Evolutionary conservation across 768 basidiomycete genomes (phyloP).

Genomic region (Neoboletus subvelutipes): DNA sequence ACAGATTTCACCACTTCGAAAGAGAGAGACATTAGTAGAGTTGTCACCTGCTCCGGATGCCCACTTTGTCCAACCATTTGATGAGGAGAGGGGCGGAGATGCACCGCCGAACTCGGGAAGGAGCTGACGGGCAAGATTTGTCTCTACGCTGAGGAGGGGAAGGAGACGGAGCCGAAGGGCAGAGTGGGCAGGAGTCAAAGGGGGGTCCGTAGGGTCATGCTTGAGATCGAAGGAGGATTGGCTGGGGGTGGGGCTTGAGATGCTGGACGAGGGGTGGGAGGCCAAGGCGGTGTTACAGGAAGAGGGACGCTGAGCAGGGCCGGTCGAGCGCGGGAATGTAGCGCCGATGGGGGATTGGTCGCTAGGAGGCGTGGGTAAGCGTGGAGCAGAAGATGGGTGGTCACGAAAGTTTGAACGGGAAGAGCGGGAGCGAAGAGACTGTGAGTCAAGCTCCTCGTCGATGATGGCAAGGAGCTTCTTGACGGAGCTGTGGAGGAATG

Average conservation of each 20-base stretch:
- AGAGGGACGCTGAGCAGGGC: background rate
- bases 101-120: slow-evolving; percentile 39
- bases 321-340: background rate
- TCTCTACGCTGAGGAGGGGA: slow-evolving; percentile 56
- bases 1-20: slow-evolving; percentile 36
- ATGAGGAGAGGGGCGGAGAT: slow-evolving; percentile 27
- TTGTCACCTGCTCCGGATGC: slow-evolving; percentile 16
- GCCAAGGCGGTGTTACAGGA: background rate
- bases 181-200: slow-evolving; percentile 21
- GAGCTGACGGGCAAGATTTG: slow-evolving; percentile 49
- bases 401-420: slow-evolving; percentile 16
- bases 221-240: background rate
- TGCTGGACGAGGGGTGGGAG: background rate
- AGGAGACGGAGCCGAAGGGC: slow-evolving; percentile 40
- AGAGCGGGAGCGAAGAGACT: background rate
- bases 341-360: background rate
- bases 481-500: slow-evolving; percentile 44
- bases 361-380: background rate
- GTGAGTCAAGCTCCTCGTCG: slow-evolving; percentile 42
- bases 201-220: slow-evolving; percentile 9
- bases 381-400: slow-evolving; percentile 30
- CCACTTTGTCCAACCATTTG: slow-evolving; percentile 27
- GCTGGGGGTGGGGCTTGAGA: background rate
- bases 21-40: background rate
- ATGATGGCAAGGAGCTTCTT: slow-evolving; percentile 57